Evolutionary conservation across 1,284 basidiomycete genomes (phyloP).

Genomic region (Rhodotorula sp.): DNA sequence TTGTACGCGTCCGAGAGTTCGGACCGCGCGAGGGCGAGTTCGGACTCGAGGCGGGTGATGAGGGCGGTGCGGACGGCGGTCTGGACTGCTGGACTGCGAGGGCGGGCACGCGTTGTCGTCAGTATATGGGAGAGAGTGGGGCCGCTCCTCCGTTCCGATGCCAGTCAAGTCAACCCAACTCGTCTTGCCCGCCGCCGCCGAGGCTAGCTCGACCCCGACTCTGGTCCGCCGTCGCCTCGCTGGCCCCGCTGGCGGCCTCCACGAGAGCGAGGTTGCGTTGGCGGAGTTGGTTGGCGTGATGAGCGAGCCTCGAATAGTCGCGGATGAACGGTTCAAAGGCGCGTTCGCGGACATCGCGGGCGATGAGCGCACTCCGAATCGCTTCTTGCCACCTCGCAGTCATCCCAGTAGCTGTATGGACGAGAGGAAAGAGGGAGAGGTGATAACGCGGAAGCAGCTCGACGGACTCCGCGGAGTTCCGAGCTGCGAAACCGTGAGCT

Average conservation of each 20-base stretch:
- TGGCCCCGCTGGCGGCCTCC: constrained; percentile 49
- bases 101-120: constrained; percentile 2
- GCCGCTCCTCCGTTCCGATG: too few relatives aligned
- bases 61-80: constrained; percentile 83
- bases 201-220: neutral
- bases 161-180: too few relatives aligned
- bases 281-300: constrained; percentile 81
- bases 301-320: constrained; percentile 66
- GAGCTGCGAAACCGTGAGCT: too few relatives aligned
- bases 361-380: constrained; percentile 20
- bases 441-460: too few relatives aligned
- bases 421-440: too few relatives aligned
- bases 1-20: constrained; percentile 93
- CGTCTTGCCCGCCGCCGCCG: neutral
- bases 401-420: neutral
- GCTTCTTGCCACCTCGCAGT: constrained; percentile 17
- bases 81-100: too few relatives aligned
- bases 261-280: constrained; percentile 82
- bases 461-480: too few relatives aligned
- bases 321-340: constrained; percentile 16
- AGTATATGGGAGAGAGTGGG: neutral
- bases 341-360: constrained; percentile 27
- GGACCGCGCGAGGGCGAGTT: constrained; percentile 82
- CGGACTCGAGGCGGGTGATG: constrained; percentile 83
- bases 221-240: neutral